Evolutionary conservation across 768 basidiomycete genomes (phyloP), one percentile per base, ranked within the genome.

Genomic region (Mycena epipterygia): DNA sequence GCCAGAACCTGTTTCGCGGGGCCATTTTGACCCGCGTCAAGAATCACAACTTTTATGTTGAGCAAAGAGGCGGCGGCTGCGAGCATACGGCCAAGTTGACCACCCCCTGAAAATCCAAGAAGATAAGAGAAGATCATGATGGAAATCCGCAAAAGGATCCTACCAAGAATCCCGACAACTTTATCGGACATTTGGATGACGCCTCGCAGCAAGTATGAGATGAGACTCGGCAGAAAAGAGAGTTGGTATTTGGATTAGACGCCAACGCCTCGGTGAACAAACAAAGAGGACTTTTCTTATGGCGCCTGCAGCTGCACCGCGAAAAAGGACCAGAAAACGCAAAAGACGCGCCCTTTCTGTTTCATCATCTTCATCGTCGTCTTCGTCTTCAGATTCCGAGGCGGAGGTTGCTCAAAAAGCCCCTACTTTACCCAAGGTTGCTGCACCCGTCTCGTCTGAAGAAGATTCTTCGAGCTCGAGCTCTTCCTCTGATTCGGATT

Each of bases 51-150:
- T 44, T 92, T 89, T 75, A 98, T 86, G 76, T 96, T 94, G 57
- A 99, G 88, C 35, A 95, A 87, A 3, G 96, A 92, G 4, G 97
- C 97, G 0, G 97, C 91, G 35, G 92, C 91, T 5, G 93, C 94
- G 17, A 99, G 88, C 98, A 99, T 99, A 27, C 97, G 95, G 29
- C 97, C 97, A 29, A 99, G 90, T 82, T 99, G 97, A 71, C 97
- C 97, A 41, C 98, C 98, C 71, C 97, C 97, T 97, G 73, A 52
- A 55, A 64, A 49, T 35, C 41, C 9, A 29, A 37, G 21, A 58
- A 33, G 46, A 63, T 29, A 33, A 51, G 32, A n/a, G 32, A 32
- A 46, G 37, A 64, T 56, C 58, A 19, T n/a, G 27, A 13, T 49
- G 52, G 52, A 42, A 67, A 68, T 51, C 56, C 58, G 33, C 27